Percentiles rank a stretch among this genome's conserved stretches.
These are phyloP conservation scores for Huntiella bhutanensis DNA, from an alignment of 2,329 filamentous ascomycete genomes.

Conservation along the genomic window DNA sequence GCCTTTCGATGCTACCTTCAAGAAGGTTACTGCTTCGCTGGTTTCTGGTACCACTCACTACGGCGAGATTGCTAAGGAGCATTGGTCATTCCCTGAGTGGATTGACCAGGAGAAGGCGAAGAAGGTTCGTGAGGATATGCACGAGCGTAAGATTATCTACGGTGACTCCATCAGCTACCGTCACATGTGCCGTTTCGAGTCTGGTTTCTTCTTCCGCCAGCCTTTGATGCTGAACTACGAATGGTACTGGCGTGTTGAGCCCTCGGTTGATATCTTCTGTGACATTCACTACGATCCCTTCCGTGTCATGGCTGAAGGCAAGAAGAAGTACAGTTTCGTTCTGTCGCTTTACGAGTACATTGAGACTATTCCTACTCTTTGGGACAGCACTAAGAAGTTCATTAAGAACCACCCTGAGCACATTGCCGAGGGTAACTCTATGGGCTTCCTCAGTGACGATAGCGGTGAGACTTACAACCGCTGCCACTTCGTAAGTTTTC, in stretches of 20 bases:
- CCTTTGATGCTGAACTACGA: slow-evolving; percentile 87
- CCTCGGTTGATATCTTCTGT: slow-evolving; percentile 88
- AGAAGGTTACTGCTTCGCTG: slow-evolving; percentile 70
- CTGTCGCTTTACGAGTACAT: slow-evolving; percentile 91
- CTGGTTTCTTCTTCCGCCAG: slow-evolving; percentile 97
- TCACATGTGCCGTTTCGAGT: slow-evolving; percentile 99
- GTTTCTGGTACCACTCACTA: slow-evolving; percentile 90
- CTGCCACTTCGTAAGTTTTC: slow-evolving; percentile 71
- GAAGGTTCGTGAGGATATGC: slow-evolving; percentile 87
- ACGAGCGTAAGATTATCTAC: slow-evolving; percentile 87
- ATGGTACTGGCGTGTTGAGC: slow-evolving; percentile 99
- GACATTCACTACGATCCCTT: slow-evolving; percentile 93
- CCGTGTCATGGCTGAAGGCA: slow-evolving; percentile 85
- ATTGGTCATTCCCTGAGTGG: slow-evolving; percentile 93
- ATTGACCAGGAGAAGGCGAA: slow-evolving; percentile 90
- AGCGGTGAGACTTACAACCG: slow-evolving; percentile 84
- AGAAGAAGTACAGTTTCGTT: slow-evolving; percentile 97
- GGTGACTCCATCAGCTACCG: slow-evolving; percentile 92
- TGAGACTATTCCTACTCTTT: slow-evolving; percentile 89
- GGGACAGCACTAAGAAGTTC: slow-evolving; percentile 90
- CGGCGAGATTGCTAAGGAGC: slow-evolving; percentile 71
- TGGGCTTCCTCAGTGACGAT: slow-evolving; percentile 84
- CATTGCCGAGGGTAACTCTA: slow-evolving; percentile 63
- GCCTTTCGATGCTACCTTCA: slow-evolving; percentile 84
- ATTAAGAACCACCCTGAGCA: slow-evolving; percentile 81